Base-by-base conservation (phyloP, 176 grass and related monocot species). In the Lolium rigidum region DNA sequence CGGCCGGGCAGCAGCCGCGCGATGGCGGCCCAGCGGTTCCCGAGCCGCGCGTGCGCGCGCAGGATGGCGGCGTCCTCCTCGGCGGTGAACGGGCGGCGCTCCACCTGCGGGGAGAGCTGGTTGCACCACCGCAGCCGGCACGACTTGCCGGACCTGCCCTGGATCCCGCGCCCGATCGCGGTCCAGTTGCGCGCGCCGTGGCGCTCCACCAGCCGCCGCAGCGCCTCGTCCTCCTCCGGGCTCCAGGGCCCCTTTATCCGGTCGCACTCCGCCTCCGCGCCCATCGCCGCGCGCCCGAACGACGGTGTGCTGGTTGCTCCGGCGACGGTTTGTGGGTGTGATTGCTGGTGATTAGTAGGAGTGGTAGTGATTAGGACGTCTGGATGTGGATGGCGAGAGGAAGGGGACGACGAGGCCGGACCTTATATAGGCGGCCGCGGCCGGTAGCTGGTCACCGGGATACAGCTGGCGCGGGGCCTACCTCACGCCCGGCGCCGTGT, bases 71-170 rank as follows among this genome's bases (percentile, higher is more conserved):
- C 88, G 73, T 98, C 93, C 86, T 98, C 96, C 75, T 95, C 93
- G 2, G 91, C 14, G 12, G 93, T 88, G 86, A 98, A 98, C 1
- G 96, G 96, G n/a, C 96, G 91, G 22, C 94, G 96, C 92, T 98
- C 96, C n/a, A 98, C 96, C 87, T 92, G 90, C 80, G 96, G 96
- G 1, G 96, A 98, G 4, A 98, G 86, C 90, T 98, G 96, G 81
- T 98, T 98, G 75, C 96, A 98, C 96, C 96, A 98, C 81, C 96
- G 91, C 62, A 98, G 91, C 10, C 96, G 83, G 90, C 96, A 98
- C 56, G 96, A 98, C 84, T 98, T 98, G 20, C 96, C 96, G 2
- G 96, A 98, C 60, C 96, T 70, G 10, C 96, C 96, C 0, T 93
- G 93, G 57, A 98, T 95, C 2, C 91, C 87, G 0, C 88, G 63